A percentile compares a stretch with the other conserved stretches of the same genome.
These are phyloP conservation scores for Senecio squalidus DNA, from an alignment of 140 eudicot genomes.

Conservation along the genomic window DNA sequence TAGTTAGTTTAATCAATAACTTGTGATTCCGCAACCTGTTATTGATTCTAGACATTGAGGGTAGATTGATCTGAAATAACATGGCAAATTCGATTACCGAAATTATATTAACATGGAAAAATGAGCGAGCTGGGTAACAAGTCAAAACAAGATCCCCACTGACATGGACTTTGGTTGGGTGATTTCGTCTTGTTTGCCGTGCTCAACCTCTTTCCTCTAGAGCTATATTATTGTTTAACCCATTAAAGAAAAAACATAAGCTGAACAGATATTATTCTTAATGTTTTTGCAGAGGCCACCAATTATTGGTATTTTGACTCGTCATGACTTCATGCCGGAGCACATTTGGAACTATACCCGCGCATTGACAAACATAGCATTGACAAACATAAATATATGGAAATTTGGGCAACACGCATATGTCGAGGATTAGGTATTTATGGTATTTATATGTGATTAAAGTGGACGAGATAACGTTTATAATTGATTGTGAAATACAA, in stretches of 20 bases:
- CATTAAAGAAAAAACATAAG: too few relatives aligned
- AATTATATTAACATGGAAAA: background rate
- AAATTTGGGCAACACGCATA: conserved; percentile 3
- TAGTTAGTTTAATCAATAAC: too few relatives aligned
- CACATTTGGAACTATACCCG: conserved; percentile 84
- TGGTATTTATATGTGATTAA: conserved; percentile 12
- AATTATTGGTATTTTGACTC: conserved; percentile 77
- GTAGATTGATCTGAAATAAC: too few relatives aligned
- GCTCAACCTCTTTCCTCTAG: background rate
- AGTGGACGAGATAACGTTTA: background rate
- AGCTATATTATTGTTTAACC: too few relatives aligned
- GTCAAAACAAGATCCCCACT: background rate
- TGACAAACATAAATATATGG: conserved; percentile 33
- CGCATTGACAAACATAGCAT: too few relatives aligned
- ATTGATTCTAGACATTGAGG: too few relatives aligned
- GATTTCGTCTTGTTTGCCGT: too few relatives aligned
- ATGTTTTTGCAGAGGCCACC: conserved; percentile 73
- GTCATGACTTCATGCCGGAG: conserved; percentile 88
- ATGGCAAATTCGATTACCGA: too few relatives aligned
- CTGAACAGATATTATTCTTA: background rate
- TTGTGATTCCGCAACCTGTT: too few relatives aligned
- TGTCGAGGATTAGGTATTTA: background rate
- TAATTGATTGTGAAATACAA: conserved; percentile 25
- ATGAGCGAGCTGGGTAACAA: background rate
- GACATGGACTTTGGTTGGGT: too few relatives aligned